Evolutionary conservation across 2,329 filamentous ascomycete genomes (phyloP), one percentile per base, ranked within the genome.

Genomic region (Chrysoporthe austroafricana): DNA sequence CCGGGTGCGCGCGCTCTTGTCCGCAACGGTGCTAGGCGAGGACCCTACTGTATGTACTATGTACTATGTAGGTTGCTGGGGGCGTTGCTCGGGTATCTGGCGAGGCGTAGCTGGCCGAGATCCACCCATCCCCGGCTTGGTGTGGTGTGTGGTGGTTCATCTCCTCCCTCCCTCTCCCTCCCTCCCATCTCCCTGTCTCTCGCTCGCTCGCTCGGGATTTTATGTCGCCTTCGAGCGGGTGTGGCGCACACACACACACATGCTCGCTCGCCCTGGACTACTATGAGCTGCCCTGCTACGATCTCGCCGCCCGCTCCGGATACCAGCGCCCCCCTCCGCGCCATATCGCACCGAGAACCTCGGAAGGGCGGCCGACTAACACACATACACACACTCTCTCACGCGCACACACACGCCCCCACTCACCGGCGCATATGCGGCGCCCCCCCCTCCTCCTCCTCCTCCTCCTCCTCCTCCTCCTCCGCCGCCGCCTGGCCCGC

Each of bases 11-110:
- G 18, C 52, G 4, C 32, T 18, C 34, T n/a, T 57, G 54, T 11
- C 54, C 54, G 54, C 16, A 57, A 57, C 4, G 1, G 54, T 57
- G 39, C 54, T 57, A 57, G 54, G 54, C 32, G 54, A 11, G 50
- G 4, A 48, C 50, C 50, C 13, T 26, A 26, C 26, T 26, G 26
- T 26, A 26, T 26, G 26, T 26, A 26, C 26, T 26, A 26, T 26
- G 26, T 26, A 26, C 26, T 26, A 32, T 52, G 44, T 46, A 13
- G 48, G 11, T 52, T 52, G 48, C 21, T 52, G n/a, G 50, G 50
- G 21, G 50, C 32, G 26, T 26, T 26, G 26, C 26, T 26, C 5
- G 11, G n/a, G 16, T 7, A n/a, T 16, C 9, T 57, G n/a, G n/a
- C 39, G 18, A 6, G 34, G 39, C 54, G 54, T 39, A 39, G 13